Conservation (phyloP, 192 early-diverging fungal genomes). For the Kappamyces sp. region DNA sequence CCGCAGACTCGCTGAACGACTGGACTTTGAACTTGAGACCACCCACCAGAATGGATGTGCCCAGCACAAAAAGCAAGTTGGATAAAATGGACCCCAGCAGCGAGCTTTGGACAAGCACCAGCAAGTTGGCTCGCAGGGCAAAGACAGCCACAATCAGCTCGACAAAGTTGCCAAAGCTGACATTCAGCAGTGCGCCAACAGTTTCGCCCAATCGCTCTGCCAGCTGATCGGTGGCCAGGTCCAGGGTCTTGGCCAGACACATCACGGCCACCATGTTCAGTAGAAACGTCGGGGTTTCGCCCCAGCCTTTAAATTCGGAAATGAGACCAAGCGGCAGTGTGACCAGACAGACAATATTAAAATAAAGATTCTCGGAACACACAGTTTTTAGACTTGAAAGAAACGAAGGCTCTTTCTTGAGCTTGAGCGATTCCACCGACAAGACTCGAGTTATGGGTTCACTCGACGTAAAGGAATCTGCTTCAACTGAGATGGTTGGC, state of each 20-base stretch:
- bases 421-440: no score
- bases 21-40: constrained; percentile 62
- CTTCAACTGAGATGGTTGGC: no score
- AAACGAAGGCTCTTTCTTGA: no score
- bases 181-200: constrained; percentile 80
- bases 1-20: constrained; percentile 25
- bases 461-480: no score
- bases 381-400: no score
- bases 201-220: constrained; percentile 57
- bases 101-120: constrained; percentile 81
- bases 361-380: no score
- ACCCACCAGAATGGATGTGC: constrained; percentile 73
- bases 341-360: no score
- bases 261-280: constrained; percentile 14
- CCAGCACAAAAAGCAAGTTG: constrained; percentile 81
- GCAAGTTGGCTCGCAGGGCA: constrained; percentile 69
- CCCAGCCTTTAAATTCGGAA: no score
- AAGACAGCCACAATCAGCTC: constrained; percentile 79
- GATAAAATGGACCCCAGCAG: constrained; percentile 84
- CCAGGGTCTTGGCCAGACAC: constrained; percentile 21
- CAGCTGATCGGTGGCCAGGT: constrained; percentile 12
- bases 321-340: no score
- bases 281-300: neutral
- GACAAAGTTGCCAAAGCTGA: constrained; percentile 80
- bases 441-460: no score